phyloP scores from a whole-genome alignment of 208 protist genomes.

The Acanthamoeba divionensis region DNA sequence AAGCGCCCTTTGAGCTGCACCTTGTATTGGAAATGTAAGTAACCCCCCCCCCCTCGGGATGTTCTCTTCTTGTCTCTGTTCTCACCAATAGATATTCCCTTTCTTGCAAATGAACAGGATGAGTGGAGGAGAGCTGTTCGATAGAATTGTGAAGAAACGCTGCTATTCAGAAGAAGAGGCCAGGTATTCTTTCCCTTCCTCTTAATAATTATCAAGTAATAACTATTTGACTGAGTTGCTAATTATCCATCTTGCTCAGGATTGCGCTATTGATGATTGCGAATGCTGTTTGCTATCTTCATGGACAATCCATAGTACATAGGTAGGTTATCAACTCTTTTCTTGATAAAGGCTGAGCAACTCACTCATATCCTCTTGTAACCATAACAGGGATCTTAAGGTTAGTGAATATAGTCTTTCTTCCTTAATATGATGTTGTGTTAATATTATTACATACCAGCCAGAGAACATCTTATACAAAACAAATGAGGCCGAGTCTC shows the following conservation, averaged over 20 bases:
- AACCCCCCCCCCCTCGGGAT: neutral
- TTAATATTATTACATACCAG: too few species aligned
- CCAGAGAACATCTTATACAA: slow-evolving; percentile 44
- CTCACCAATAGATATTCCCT: too few species aligned
- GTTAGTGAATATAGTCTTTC: neutral
- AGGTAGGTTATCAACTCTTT: neutral
- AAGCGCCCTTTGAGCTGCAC: neutral
- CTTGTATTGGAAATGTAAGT: slow-evolving; percentile 34
- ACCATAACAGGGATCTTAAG: neutral
- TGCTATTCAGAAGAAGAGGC: slow-evolving; percentile 30
- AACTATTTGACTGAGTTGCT: too few species aligned
- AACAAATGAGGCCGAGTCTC: neutral
- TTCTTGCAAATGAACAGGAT: neutral
- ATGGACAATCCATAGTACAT: slow-evolving; percentile 9
- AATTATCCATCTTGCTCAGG: too few species aligned
- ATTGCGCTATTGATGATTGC: slow-evolving; percentile 24
- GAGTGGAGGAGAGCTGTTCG: slow-evolving; percentile 24
- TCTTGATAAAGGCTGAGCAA: too few species aligned
- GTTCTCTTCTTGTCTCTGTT: too few species aligned
- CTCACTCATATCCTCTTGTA: neutral
- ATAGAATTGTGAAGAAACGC: slow-evolving; percentile 11
- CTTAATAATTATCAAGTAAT: too few species aligned
- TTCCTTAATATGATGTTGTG: neutral
- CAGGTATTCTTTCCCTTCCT: too few species aligned
- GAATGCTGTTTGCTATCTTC: neutral